Conservation (phyloP, 1,284 basidiomycete genomes). For the Sporisorium scitamineum region DNA sequence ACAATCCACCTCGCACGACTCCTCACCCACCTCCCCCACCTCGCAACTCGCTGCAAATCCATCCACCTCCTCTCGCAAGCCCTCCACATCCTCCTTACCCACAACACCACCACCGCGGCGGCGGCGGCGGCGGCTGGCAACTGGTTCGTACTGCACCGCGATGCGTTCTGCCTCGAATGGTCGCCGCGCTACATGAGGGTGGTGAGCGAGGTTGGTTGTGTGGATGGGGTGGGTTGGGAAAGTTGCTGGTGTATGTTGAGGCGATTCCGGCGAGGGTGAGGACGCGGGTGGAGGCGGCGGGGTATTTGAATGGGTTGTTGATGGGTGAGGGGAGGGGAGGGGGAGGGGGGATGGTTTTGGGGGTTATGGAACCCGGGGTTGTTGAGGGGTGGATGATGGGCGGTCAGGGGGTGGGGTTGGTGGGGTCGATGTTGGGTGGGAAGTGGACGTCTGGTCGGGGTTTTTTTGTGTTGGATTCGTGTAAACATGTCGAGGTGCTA, state of each 20-base stretch:
- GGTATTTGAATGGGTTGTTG: constrained; percentile 13
- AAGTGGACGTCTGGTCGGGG: constrained; percentile 34
- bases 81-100: neutral
- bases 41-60: constrained; percentile 30
- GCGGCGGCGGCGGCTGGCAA: neutral
- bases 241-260: constrained; percentile 23
- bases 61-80: constrained; percentile 26
- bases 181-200: neutral
- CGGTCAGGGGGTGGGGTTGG: neutral
- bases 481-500: constrained; percentile 10
- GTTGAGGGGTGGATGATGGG: constrained; percentile 18
- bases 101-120: too few species aligned
- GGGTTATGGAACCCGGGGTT: constrained; percentile 16
- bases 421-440: neutral
- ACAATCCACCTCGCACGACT: constrained; percentile 24
- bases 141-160: constrained; percentile 13
- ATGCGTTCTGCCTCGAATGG: constrained; percentile 15
- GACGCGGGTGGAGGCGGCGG: constrained; percentile 12
- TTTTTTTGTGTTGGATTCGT: constrained; percentile 22
- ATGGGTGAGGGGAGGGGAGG: too few species aligned
- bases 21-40: constrained; percentile 11
- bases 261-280: constrained; percentile 14
- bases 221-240: neutral
- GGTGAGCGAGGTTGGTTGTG: neutral
- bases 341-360: neutral